phyloP scores from a whole-genome alignment of 179 eudicot species.

The Corrigiola litoralis region DNA sequence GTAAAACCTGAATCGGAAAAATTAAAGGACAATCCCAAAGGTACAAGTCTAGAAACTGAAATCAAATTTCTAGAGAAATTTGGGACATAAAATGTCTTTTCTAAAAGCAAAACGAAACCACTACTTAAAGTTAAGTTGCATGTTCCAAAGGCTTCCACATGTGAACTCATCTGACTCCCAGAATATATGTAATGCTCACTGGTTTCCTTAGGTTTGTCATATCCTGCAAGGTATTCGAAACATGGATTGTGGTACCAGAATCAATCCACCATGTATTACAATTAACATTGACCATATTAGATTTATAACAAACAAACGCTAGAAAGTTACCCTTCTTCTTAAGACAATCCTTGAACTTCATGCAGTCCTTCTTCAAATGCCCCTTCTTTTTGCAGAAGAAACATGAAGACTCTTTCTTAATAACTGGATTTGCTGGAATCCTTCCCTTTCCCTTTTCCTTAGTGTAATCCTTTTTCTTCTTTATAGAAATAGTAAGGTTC shows the following conservation, averaged over 20 bases:
- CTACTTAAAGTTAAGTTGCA: slow-evolving; percentile 1
- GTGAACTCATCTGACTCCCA: slow-evolving; percentile 18
- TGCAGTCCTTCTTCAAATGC: not conserved
- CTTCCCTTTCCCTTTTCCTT: no score
- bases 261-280: no score
- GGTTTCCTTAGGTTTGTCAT: no score
- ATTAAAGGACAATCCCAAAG: not conserved
- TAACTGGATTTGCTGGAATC: not conserved
- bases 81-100: slow-evolving; percentile 2
- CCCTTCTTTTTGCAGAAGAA: not conserved
- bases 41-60: slow-evolving; percentile 13
- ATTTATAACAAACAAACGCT: not conserved
- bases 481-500: no score
- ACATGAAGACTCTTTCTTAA: not conserved
- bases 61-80: slow-evolving; percentile 1
- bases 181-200: no score
- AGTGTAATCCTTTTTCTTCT: no score
- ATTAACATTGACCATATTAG: no score
- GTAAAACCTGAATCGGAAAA: not conserved
- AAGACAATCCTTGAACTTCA: not conserved
- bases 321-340: not conserved
- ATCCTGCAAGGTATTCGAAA: no score
- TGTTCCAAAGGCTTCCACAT: slow-evolving; percentile 18
- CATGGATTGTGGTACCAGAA: no score
- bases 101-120: not conserved